A percentile compares a stretch with the other conserved stretches of the same genome.
These are phyloP conservation scores for Cucurbitaria berberidis DNA, from an alignment of 2,329 filamentous ascomycete genomes.

Conservation along the genomic window DNA sequence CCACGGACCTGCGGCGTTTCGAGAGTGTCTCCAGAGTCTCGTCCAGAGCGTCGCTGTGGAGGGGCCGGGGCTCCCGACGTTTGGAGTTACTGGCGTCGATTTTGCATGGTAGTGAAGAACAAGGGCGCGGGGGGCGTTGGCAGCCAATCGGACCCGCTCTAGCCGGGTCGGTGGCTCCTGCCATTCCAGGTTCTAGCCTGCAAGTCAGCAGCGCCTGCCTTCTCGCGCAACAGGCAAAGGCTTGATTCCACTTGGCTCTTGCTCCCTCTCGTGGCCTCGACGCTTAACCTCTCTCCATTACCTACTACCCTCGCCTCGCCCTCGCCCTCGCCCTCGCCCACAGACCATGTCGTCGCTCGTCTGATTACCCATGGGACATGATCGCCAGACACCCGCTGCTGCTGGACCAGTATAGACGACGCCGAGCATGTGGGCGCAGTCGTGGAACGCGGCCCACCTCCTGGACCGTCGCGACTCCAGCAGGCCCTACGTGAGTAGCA, in stretches of 20 bases:
- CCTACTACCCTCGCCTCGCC: conserved; percentile 7
- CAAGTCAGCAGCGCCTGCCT: conserved; percentile 12
- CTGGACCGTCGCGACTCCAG: conserved; percentile 36
- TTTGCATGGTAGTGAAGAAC: no score
- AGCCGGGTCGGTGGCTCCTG: conserved; percentile 19
- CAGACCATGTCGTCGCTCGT: conserved; percentile 26
- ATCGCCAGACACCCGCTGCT: conserved; percentile 30
- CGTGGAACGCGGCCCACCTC: conserved; percentile 29
- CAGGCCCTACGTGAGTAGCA: conserved; percentile 39
- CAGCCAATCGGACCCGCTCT: conserved; percentile 4
- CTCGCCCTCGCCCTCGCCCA: conserved; percentile 9
- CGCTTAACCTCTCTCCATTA: conserved; percentile 26
- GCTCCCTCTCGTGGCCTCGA: conserved; percentile 27
- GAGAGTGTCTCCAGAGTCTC: not conserved
- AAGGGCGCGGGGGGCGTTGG: no score
- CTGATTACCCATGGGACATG: conserved; percentile 39
- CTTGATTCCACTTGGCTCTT: conserved; percentile 25
- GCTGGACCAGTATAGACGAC: conserved; percentile 44
- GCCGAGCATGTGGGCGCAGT: conserved; percentile 38
- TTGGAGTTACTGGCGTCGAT: conserved; percentile 5
- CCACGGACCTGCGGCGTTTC: not conserved
- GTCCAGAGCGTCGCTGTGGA: no score
- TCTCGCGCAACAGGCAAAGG: conserved; percentile 26
- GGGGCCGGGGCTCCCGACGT: not conserved
- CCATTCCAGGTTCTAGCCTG: conserved; percentile 20